Percentiles rank a stretch among this genome's conserved stretches.
phyloP scores from a whole-genome alignment of 257 asterid genomes.

The Penstemon eatonii region DNA sequence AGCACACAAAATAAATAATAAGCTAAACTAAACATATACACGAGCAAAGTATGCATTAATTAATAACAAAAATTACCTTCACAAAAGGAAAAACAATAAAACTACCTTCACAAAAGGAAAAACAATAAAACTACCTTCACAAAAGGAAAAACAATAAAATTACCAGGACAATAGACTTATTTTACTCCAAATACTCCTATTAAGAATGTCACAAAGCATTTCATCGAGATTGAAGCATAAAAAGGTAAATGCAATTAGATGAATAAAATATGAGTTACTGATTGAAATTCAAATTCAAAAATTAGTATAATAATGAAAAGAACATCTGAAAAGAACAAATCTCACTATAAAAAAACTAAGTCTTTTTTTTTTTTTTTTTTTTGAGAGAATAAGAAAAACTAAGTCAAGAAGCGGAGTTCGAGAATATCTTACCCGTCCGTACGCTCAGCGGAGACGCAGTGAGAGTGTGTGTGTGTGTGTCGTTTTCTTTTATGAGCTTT shows the following conservation, averaged over 20 bases:
- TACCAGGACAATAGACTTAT: not conserved
- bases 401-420: slow-evolving; percentile 43
- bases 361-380: too few species aligned
- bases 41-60: not conserved
- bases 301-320: slow-evolving; percentile 23
- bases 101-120: not conserved
- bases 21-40: not conserved
- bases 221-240: slow-evolving; percentile 49
- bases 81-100: not conserved
- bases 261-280: slow-evolving; percentile 5
- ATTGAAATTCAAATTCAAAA: slow-evolving; percentile 43
- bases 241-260: slow-evolving; percentile 17
- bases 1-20: not conserved
- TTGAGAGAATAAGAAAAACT: slow-evolving; percentile 14
- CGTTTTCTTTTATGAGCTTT: slow-evolving; percentile 38
- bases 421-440: slow-evolving; percentile 41
- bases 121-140: not conserved
- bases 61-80: not conserved
- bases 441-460: slow-evolving; percentile 26
- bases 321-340: slow-evolving; percentile 33
- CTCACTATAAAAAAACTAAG: slow-evolving; percentile 21
- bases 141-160: not conserved
- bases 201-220: slow-evolving; percentile 18
- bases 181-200: not conserved
- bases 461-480: slow-evolving; percentile 27